Base-by-base conservation (phyloP, 768 basidiomycete species). In the Boletus fagicola region DNA sequence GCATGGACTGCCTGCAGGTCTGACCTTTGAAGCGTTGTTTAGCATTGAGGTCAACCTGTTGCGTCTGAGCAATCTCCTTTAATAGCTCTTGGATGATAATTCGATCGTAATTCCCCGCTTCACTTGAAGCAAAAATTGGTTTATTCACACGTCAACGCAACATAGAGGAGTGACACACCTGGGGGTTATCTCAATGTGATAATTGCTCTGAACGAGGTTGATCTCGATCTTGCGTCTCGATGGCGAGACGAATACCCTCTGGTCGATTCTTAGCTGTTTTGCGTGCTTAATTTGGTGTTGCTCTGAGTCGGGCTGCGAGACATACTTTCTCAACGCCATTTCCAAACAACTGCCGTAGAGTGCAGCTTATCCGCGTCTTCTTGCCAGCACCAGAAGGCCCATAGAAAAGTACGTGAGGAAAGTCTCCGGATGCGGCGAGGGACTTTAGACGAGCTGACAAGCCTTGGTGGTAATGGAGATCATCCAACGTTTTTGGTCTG, bases 61-160 rank as follows among this genome's bases (percentile, higher is more conserved):
- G 96, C 2, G 95, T 99, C 73, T 98, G 95, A 2, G 96, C 96
- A 65, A 99, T 98, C 74, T 98, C 96, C 72, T 98, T 99, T 56
- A 99, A 74, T 45, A 99, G 82, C 66, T 99, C 96, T 68, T 98
- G 96, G 51, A 99, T 93, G 49, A 99, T 94, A 1, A 94, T 82
- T 60, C 96, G 80, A 71, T 99, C 96, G 66, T 90, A 97, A 66
- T 87, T 96, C 13, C 96, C 96, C 0, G 94, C 94, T 75, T 99
- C 96, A 62, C 96, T 98, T 70, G 11, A 56, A 20, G 51, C 20
- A 56, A 58, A 28, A 48, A n/a, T 6, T 15, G 4, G 54, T 49
- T 55, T 51, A 51, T 38, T 36, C 53, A 10, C 38, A 36, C 46
- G 45, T 36, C 30, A 42, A 20, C 13, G 49, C n/a, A 52, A 18